A percentile compares a stretch with the other conserved stretches of the same genome.
phyloP scores from a whole-genome alignment of 2,329 filamentous ascomycete species.

The Calonectria pteridis region DNA sequence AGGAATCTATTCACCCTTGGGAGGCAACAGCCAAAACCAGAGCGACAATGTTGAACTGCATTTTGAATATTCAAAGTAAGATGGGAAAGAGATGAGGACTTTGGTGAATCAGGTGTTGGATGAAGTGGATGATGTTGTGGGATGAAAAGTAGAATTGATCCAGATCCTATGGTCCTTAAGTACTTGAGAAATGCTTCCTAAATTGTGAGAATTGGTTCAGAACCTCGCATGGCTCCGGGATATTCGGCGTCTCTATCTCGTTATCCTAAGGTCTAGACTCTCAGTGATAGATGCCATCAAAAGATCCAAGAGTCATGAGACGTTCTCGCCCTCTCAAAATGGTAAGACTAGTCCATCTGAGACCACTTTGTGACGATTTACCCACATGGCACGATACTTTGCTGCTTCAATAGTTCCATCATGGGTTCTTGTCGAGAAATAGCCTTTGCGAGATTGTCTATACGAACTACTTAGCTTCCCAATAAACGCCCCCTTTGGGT shows the following conservation, averaged over 20 bases:
- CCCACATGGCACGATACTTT: background rate
- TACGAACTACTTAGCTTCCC: background rate
- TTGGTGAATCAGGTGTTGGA: background rate
- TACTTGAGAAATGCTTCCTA: background rate
- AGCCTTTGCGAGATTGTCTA: background rate
- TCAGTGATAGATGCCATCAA: background rate
- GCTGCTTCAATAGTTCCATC: background rate
- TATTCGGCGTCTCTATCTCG: background rate
- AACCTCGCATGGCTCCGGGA: no score
- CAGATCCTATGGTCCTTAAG: background rate
- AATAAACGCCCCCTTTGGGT: background rate
- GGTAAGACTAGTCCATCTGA: background rate
- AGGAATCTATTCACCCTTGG: background rate
- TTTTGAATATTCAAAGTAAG: background rate
- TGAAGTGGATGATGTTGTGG: background rate
- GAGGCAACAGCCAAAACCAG: background rate
- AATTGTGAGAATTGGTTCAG: background rate
- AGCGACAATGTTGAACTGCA: background rate
- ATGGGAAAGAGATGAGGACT: background rate
- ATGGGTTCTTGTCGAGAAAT: background rate
- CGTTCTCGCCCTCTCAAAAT: background rate
- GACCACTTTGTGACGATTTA: background rate
- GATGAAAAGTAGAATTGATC: background rate
- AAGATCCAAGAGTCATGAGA: background rate
- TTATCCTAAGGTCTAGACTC: background rate